These are phyloP conservation scores for Akanthomyces uredinophilus DNA, from an alignment of 2,329 filamentous ascomycete genomes.

Conservation along the genomic window DNA sequence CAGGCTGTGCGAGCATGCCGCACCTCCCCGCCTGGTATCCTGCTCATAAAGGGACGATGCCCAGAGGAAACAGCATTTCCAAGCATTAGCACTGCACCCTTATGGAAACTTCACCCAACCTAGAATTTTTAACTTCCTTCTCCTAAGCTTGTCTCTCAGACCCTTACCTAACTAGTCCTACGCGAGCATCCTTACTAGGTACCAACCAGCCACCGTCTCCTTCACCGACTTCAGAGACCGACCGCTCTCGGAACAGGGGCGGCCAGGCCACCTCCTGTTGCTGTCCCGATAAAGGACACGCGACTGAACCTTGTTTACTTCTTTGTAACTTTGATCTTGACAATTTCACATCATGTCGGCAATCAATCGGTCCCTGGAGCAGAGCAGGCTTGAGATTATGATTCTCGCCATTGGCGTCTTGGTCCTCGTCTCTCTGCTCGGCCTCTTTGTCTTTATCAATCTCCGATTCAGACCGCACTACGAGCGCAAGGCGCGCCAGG, in stretches of 20 bases:
- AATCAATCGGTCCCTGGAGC: slow-evolving; percentile 22
- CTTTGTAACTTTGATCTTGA: background rate
- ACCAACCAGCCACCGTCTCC: slow-evolving; percentile 11
- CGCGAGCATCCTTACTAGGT: slow-evolving; percentile 11
- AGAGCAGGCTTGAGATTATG: slow-evolving; percentile 29
- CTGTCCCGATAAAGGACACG: background rate
- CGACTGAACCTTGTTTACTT: background rate
- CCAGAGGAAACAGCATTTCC: background rate
- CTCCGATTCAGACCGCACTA: slow-evolving; percentile 20
- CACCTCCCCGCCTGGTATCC: background rate
- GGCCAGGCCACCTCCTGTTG: background rate
- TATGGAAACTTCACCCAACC: background rate
- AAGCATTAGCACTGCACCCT: background rate
- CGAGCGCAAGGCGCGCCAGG: slow-evolving; percentile 2
- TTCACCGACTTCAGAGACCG: slow-evolving; percentile 14
- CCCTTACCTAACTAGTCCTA: slow-evolving; percentile 7
- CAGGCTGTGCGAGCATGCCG: background rate
- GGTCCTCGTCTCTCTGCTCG: slow-evolving; percentile 28
- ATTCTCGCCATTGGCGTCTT: slow-evolving; percentile 30
- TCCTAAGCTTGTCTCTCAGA: slow-evolving; percentile 5
- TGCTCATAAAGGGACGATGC: background rate
- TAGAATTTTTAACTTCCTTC: background rate
- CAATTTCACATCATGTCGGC: slow-evolving; percentile 17
- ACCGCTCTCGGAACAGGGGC: slow-evolving; percentile 2
- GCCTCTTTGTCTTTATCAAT: slow-evolving; percentile 28